Percentiles rank a stretch among this genome's conserved stretches.
These are phyloP conservation scores for Phytophthora agathidicida DNA, from an alignment of 352 stramenopile genomes.

Conservation along the genomic window DNA sequence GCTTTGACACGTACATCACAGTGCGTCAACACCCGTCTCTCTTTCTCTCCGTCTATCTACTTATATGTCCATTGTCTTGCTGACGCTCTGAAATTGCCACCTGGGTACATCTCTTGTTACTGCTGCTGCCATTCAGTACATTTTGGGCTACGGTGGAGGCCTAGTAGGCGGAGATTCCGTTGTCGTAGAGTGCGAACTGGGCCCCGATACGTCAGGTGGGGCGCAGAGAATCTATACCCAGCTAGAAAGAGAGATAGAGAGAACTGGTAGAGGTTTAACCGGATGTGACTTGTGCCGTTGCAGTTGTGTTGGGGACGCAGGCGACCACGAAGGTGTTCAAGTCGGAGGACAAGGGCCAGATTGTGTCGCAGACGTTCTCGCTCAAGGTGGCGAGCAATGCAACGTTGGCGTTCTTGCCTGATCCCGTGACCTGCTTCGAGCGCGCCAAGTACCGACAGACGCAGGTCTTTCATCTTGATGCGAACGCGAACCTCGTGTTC, in stretches of 20 bases:
- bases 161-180: slow-evolving; percentile 81
- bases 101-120: slow-evolving; percentile 4
- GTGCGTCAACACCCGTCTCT: slow-evolving; percentile 34
- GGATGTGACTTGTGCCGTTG: slow-evolving; percentile 3
- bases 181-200: slow-evolving; percentile 61
- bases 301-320: slow-evolving; percentile 80
- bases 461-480: slow-evolving; percentile 62
- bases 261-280: neutral
- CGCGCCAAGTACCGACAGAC: slow-evolving; percentile 69
- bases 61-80: neutral
- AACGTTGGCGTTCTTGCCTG: slow-evolving; percentile 77
- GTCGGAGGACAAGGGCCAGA: slow-evolving; percentile 42
- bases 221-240: neutral
- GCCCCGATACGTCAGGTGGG: slow-evolving; percentile 54
- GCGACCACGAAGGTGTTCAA: slow-evolving; percentile 92
- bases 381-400: slow-evolving; percentile 55
- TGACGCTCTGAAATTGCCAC: neutral
- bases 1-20: slow-evolving; percentile 77
- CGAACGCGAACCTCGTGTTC: slow-evolving; percentile 69
- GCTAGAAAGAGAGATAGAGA: neutral
- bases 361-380: slow-evolving; percentile 61
- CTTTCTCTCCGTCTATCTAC: neutral
- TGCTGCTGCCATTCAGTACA: slow-evolving; percentile 64
- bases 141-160: slow-evolving; percentile 83
- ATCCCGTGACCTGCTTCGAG: slow-evolving; percentile 86